phyloP scores from a whole-genome alignment of 345 rosid species.

The Moricandia moricandioides region DNA sequence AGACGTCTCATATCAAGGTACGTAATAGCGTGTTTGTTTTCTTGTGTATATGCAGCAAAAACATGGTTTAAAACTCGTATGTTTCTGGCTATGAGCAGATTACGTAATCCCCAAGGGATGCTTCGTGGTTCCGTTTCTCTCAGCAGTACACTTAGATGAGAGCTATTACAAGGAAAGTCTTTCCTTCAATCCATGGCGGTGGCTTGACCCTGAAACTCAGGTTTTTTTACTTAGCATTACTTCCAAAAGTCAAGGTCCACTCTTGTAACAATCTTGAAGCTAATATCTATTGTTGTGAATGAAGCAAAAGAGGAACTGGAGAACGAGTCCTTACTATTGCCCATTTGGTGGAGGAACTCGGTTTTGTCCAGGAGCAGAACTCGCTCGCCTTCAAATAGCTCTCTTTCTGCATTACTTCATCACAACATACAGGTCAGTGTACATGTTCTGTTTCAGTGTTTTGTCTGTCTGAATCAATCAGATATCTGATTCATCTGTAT shows the following conservation, averaged over 20 bases:
- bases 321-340: constrained; percentile 56
- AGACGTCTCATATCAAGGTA: constrained; percentile 72
- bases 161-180: constrained; percentile 51
- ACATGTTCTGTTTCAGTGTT: constrained; percentile 2
- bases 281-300: constrained; percentile 6
- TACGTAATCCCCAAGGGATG: constrained; percentile 81
- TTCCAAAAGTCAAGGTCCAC: too few relatives aligned
- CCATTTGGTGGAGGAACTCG: constrained; percentile 92
- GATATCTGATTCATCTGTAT: neutral
- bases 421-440: constrained; percentile 53
- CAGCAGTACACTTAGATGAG: constrained; percentile 83
- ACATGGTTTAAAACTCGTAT: neutral
- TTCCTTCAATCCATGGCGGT: constrained; percentile 80
- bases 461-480: constrained; percentile 1
- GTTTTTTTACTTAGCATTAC: constrained; percentile 39
- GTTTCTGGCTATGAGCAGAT: constrained; percentile 43
- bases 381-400: constrained; percentile 86
- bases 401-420: constrained; percentile 70
- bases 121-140: constrained; percentile 76
- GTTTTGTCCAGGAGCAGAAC: constrained; percentile 86
- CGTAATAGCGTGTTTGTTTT: neutral
- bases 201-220: constrained; percentile 76
- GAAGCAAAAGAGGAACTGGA: constrained; percentile 87
- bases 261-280: neutral
- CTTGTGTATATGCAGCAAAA: neutral